phyloP scores from a whole-genome alignment of 441 rosid genomes.

The Erysimum cheiri region DNA sequence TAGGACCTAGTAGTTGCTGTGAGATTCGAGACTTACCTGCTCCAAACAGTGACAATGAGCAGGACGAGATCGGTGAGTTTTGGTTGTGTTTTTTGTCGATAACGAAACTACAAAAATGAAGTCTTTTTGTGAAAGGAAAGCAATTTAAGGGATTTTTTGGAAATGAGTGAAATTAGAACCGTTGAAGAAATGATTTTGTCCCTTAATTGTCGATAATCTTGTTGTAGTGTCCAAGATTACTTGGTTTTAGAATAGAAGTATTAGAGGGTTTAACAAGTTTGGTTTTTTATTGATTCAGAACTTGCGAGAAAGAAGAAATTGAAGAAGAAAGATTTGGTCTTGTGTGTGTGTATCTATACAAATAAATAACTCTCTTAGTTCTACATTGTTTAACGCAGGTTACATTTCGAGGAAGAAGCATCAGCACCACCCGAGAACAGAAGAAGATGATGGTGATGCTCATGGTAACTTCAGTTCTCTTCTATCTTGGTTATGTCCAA shows the following conservation, averaged over 20 bases:
- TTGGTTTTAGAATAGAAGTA: too few species aligned
- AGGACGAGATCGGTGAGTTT: neutral
- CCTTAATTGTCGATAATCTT: too few species aligned
- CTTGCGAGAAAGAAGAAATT: neutral
- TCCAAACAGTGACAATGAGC: neutral
- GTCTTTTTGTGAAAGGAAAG: neutral
- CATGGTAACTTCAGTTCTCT: neutral
- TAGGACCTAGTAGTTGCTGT: neutral
- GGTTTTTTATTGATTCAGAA: neutral
- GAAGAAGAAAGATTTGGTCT: neutral
- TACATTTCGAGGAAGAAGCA: neutral
- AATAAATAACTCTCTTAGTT: neutral
- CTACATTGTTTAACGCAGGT: neutral
- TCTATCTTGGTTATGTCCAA: neutral
- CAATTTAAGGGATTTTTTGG: neutral
- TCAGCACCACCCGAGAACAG: neutral
- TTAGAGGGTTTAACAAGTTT: slow-evolving; percentile 1
- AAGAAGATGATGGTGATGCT: neutral
- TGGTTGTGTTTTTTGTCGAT: neutral
- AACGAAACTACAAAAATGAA: neutral
- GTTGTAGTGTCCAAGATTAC: neutral
- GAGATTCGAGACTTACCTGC: neutral
- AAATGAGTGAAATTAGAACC: neutral
- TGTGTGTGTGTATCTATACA: neutral
- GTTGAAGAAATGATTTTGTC: neutral